Evolutionary conservation across 2,329 filamentous ascomycete species (phyloP).

Genomic region (Exophiala aquamarina): DNA sequence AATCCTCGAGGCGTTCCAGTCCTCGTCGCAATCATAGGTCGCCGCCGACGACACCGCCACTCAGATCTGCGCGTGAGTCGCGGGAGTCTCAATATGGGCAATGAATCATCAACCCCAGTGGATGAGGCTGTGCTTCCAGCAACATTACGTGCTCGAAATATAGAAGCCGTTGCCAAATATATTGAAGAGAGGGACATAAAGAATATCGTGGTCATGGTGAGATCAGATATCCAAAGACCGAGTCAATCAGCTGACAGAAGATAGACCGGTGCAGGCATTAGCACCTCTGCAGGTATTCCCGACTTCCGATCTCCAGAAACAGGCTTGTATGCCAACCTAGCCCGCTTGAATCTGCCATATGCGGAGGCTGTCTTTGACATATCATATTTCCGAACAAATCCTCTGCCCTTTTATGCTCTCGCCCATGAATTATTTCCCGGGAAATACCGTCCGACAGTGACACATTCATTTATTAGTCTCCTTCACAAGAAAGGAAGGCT

Average conservation of each 20-base stretch:
- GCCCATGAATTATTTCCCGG: slow-evolving; percentile 92
- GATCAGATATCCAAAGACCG: slow-evolving; percentile 17
- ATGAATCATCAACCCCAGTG: slow-evolving; percentile 71
- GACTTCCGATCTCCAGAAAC: slow-evolving; percentile 94
- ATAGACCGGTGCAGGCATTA: slow-evolving; percentile 80
- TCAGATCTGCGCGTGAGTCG: slow-evolving; percentile 35
- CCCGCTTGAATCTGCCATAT: slow-evolving; percentile 78
- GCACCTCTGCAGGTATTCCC: slow-evolving; percentile 65
- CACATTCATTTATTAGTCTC: slow-evolving; percentile 83
- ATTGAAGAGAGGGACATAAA: slow-evolving; percentile 69
- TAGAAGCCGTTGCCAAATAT: slow-evolving; percentile 75
- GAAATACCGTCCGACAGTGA: slow-evolving; percentile 81
- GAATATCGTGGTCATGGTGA: slow-evolving; percentile 76
- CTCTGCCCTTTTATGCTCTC: slow-evolving; percentile 86
- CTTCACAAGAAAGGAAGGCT: slow-evolving; percentile 77
- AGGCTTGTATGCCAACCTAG: slow-evolving; percentile 89
- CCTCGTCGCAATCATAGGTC: slow-evolving; percentile 46
- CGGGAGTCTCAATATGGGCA: slow-evolving; percentile 69
- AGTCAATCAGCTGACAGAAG: not conserved
- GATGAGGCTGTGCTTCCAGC: slow-evolving; percentile 64
- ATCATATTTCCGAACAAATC: slow-evolving; percentile 78
- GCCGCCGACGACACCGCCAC: slow-evolving; percentile 46
- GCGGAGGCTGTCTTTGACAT: slow-evolving; percentile 96
- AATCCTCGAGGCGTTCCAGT: not conserved
- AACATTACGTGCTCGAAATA: slow-evolving; percentile 66